Base-by-base conservation (phyloP, 768 basidiomycete species). In the Leccinum subtestaceum region DNA sequence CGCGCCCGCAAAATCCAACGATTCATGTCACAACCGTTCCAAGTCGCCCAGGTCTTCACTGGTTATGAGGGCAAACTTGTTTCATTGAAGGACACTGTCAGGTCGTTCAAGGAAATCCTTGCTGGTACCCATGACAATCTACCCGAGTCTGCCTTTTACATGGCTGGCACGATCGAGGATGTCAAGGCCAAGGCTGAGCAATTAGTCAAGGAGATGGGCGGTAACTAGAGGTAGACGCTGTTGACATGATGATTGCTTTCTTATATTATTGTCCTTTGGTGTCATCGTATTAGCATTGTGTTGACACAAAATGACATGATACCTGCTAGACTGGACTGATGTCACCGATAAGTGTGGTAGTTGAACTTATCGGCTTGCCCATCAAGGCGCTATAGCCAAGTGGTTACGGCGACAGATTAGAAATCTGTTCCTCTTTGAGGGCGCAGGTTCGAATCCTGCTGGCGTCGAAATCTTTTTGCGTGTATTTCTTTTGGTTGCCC, bases 11-110 rank as follows among this genome's bases (percentile, higher is more conserved):
- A 97, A 83, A 95, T 98, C 72, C 94, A 93, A 76, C 91, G 94
- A 82, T 98, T 98, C 92, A 98, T 99, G 97, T 98, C 95, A 67
- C 95, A 99, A 80, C 97, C 97, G 63, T 99, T 99, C 94, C 91
- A 93, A 75, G 96, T 98, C 75, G 97, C 95, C 58, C 94, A 98
- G 81, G 95, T 97, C 77, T 98, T 98, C 87, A 98, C 96, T 72
- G 96, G 96, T 82, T 95, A 93, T 71, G 95, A 97, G 82, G 97
- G 96, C 73, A 92, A 90, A 76, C 92, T 98, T 61, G 96, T 99
- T 36, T 82, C 95, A 13, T 81, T 99, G 65, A 98, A 98, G 83
- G 95, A 98, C 74, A 95, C 93, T 61, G 76, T 95, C 71, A 91
- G 91, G 67, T 95, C 96, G 45, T 98, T 98, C 89, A 95, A 89